Evolutionary conservation across 306 rosid genomes (phyloP), one percentile per base, ranked within the genome.

Genomic region (Hippophae gyantsensis): DNA sequence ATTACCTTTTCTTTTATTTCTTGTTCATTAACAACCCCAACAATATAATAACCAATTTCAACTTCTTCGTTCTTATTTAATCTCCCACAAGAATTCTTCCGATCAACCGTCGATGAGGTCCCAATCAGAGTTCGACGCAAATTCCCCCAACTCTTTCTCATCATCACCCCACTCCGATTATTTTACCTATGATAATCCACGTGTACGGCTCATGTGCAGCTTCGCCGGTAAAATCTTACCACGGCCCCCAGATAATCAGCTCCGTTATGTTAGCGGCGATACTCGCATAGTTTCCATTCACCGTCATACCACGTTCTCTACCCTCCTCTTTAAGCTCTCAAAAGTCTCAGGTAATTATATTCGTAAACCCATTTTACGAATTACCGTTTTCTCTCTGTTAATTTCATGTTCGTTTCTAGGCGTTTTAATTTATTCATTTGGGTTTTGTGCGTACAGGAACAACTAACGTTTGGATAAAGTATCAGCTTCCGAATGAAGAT

Each of bases 401-500:
- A 43, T 11, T 5, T 13, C 7, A 6, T 43, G 12, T 48, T 14
- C 10, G n/a, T 47, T 47, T 3, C 13, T 47, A 13, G 5, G 13
- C 13, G 50, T 47, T 47, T 47, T 47, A 47, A 6, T 47, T 47
- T 7, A 23, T 9, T 56, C 13, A 14, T 42, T 26, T 6, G 41
- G 45, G 7, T 6, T 14, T 78, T 2, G n/a, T 32, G 40, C 55
- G 47, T 54, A 13, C 81, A 92, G 98, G 95, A 14, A 73, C 72
- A 69, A 77, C 42, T 32, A 60, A 78, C 60, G 70, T 86, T 69
- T 84, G 81, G 1, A 79, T 84, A 13, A 93, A 93, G 82, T 93
- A 93, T 74, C 99, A 93, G 82, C 94, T 93, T 9, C 99, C 99
- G 14, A 93, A 82, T 62, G 99, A 93, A 76, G 99, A 93, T 44